Evolutionary conservation across 2,329 filamentous ascomycete genomes (phyloP).

Genomic region (Penicillium olsonii): DNA sequence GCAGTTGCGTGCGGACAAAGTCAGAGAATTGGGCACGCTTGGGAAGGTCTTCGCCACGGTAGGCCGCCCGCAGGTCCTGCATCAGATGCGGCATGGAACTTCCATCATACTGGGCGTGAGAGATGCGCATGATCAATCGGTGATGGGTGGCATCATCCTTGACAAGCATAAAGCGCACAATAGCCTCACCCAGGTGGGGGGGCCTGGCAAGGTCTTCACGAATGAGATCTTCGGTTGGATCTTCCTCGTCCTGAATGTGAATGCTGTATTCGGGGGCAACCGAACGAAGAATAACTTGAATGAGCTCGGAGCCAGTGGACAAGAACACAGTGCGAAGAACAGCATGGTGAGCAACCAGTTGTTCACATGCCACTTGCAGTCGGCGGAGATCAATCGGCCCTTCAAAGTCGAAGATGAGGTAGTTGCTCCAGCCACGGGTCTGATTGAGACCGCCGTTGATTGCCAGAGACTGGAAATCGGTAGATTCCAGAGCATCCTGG

Average conservation of each 20-base stretch:
- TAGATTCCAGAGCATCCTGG: conserved; percentile 13
- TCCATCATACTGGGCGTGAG: conserved; percentile 37
- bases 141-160: conserved; percentile 18
- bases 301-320: conserved; percentile 45
- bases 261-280: conserved; percentile 1
- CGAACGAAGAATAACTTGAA: conserved; percentile 40
- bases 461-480: conserved; percentile 16
- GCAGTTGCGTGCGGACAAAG: conserved; percentile 14
- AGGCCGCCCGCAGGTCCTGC: conserved; percentile 11
- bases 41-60: conserved; percentile 7
- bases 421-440: conserved; percentile 13
- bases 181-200: conserved; percentile 6
- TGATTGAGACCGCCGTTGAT: conserved; percentile 13
- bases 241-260: conserved; percentile 8
- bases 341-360: conserved; percentile 32
- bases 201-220: conserved; percentile 7
- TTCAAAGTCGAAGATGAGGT: conserved; percentile 17
- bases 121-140: conserved; percentile 31
- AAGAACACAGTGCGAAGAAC: conserved; percentile 60
- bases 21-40: conserved; percentile 9
- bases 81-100: conserved; percentile 13
- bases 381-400: conserved; percentile 16
- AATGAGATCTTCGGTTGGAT: conserved; percentile 5
- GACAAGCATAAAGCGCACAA: conserved; percentile 25
- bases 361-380: conserved; percentile 14